Evolutionary conservation across 2,329 filamentous ascomycete genomes (phyloP), one percentile per base, ranked within the genome.

Genomic region (Ceratocystis albifundus): DNA sequence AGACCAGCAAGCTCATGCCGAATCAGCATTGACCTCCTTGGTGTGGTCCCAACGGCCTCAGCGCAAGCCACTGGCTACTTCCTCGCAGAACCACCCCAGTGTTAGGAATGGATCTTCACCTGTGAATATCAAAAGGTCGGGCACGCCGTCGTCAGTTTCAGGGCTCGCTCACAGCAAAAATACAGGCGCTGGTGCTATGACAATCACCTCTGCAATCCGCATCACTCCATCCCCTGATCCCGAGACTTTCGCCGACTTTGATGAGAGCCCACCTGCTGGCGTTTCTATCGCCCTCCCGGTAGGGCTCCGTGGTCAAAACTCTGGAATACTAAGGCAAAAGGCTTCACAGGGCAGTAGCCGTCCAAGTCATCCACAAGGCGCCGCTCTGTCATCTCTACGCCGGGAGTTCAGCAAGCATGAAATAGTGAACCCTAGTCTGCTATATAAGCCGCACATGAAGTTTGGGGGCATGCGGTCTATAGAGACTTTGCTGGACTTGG

Each of bases 391-490:
- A 7, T 64, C 65, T 8, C 41, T 67, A 32, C 63, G 66, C 32
- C 61, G 61, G 25, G 66, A 67, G 59, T 67, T 67, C 50, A 67
- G 45, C 28, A 65, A 46, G 12, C 66, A 67, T 62, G 66, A 67
- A 20, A 36, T 59, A 36, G 55, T 59, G 17, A 59, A 59, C 20
- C 55, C 55, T 20, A 30, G 55, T 30, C 25, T 36, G 55, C 22
- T 59, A 28, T 36, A 59, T 36, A 59, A 59, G 55, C 55, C 55
- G 17, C 55, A 36, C 17, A 59, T 59, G 55, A 59, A 59, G 55
- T 59, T 59, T 36, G 55, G 55, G 12, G 55, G 28, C 30, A 59
- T 59, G 55, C 65, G 62, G 44, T 67, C 65, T 15, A 67, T 67
- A 44, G 61, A 53, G 17, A 64, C 65, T 20, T 20, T 67, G 17